Base-by-base conservation (phyloP, 2,329 filamentous ascomycete genomes). In the Sporothrix variecibatus region DNA sequence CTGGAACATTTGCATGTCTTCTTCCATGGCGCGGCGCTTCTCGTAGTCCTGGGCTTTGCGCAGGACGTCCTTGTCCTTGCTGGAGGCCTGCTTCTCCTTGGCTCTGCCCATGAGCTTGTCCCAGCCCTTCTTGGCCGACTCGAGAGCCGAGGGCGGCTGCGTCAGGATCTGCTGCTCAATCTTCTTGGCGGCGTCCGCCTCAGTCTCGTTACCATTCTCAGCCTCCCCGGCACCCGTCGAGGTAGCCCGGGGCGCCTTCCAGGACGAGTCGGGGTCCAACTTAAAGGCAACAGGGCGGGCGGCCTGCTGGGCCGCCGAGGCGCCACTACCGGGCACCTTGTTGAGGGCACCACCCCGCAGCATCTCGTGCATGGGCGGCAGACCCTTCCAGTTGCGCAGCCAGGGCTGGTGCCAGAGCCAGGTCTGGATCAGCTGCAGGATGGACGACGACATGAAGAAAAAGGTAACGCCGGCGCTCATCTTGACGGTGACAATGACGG, bases 1-100 rank as follows among this genome's bases (percentile, higher is more conserved):
- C 40, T 75, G 77, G 72, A 74, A 76, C n/a, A 76, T 73, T 8
- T 51, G 26, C 72, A 77, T 74, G 64, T 78, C 75, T 31, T 78
- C 77, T 72, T 78, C 77, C 6, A 74, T 40, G 83, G 95, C 97
- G 73, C 95, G 88, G 87, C 97, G 98, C 73, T 78, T 76, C 75
- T 81, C 78, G 75, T 81, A 81, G 40, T 80, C 78, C 38, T 77
- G 68, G 1, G 80, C 79, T 53, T 73, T 62, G 62, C 60, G 65
- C 23, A 72, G 26, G 12, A 28, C 23, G 17, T 75, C 60, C 73
- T 77, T 77, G 62, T 71, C 51, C n/a, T 58, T 67, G 23, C 53
- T 20, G 8, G 53, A 60, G 62, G 70, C 53, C 74, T 77, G 74
- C 72, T 75, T 75, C 23, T 77, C 75, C 75, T 77, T 77, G 76